phyloP scores from a whole-genome alignment of 139 green algal genomes.

The Mesostigma viride region DNA sequence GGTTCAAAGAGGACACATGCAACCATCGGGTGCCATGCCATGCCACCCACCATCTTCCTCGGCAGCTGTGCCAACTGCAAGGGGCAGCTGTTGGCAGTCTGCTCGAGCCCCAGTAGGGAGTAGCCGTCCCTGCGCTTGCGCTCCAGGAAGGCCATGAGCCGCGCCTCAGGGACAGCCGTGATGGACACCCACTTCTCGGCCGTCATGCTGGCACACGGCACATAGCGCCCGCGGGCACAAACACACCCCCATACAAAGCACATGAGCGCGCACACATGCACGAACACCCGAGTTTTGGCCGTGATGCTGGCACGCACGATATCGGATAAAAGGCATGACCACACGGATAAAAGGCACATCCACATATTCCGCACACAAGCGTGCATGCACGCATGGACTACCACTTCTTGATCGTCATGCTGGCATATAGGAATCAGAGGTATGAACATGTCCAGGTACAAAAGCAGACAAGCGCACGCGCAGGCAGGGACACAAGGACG shows the following conservation, averaged over 20 bases:
- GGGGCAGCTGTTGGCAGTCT: slow-evolving; percentile 58
- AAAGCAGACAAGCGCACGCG: too few species aligned
- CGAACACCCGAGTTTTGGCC: neutral
- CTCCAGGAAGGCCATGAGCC: slow-evolving; percentile 55
- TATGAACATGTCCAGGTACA: too few species aligned
- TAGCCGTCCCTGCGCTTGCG: slow-evolving; percentile 46
- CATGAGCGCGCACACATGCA: neutral
- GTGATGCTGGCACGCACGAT: neutral
- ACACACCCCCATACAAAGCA: neutral
- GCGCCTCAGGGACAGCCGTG: slow-evolving; percentile 47
- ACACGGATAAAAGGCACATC: too few species aligned
- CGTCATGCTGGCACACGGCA: slow-evolving; percentile 51
- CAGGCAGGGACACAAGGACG: too few species aligned
- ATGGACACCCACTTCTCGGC: slow-evolving; percentile 78
- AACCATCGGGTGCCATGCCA: too few species aligned
- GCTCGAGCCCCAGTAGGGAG: slow-evolving; percentile 72
- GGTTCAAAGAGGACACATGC: too few species aligned
- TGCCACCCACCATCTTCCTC: slow-evolving; percentile 15
- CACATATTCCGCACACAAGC: too few species aligned
- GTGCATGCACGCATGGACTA: too few species aligned
- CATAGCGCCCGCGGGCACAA: neutral
- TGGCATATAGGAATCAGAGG: too few species aligned
- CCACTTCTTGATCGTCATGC: too few species aligned
- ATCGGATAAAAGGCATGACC: too few species aligned
- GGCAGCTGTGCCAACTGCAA: slow-evolving; percentile 30